phyloP scores from a whole-genome alignment of 805 yeast genomes.

The Yarrowia divulgata region DNA sequence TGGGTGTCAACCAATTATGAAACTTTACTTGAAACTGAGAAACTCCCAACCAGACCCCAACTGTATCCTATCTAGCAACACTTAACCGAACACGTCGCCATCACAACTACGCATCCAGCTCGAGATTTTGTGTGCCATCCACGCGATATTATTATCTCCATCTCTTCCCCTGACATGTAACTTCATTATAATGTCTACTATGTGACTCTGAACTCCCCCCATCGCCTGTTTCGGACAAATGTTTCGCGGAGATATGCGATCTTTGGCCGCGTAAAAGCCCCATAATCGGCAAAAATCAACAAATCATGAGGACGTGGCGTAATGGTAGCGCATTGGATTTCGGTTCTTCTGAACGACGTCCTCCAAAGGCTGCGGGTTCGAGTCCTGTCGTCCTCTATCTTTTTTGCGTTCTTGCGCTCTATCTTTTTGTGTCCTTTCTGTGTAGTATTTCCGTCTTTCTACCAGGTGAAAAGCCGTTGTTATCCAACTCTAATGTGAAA shows the following conservation, averaged over 20 bases:
- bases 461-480: background rate
- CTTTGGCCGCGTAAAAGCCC: background rate
- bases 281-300: background rate
- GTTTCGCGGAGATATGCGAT: background rate
- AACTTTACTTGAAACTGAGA: too few relatives aligned
- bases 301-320: conserved; percentile 18
- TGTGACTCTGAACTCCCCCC: too few relatives aligned
- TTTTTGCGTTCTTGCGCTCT: background rate
- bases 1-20: too few relatives aligned
- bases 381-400: conserved; percentile 22
- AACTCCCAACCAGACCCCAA: too few relatives aligned
- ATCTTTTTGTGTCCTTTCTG: background rate
- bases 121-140: too few relatives aligned
- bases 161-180: too few relatives aligned
- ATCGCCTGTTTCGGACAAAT: too few relatives aligned
- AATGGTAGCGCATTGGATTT: conserved; percentile 27
- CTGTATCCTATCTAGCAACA: too few relatives aligned
- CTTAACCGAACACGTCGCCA: too few relatives aligned
- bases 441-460: background rate
- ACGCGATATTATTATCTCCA: too few relatives aligned
- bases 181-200: too few relatives aligned
- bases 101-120: too few relatives aligned
- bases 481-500: background rate
- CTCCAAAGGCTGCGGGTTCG: conserved; percentile 30
- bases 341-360: conserved; percentile 26